phyloP scores from a whole-genome alignment of 352 stramenopile genomes.

The Phytophthora multivora region DNA sequence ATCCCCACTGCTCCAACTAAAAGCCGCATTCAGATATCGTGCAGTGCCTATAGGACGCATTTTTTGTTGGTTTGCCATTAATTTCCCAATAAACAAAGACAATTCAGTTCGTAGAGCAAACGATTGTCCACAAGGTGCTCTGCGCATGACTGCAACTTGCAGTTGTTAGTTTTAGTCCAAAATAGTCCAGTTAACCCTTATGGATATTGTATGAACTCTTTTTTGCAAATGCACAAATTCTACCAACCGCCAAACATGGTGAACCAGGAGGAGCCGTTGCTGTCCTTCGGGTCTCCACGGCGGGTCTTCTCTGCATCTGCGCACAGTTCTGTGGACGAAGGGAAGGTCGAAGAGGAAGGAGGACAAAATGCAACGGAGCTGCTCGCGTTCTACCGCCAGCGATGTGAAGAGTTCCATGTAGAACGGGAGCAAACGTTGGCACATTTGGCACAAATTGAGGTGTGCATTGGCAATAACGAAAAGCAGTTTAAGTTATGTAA shows the following conservation, averaged over 20 bases:
- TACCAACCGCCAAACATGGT: constrained; percentile 18
- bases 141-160: background rate
- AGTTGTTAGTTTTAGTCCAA: background rate
- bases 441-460: constrained; percentile 63
- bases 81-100: constrained; percentile 30
- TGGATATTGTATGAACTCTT: background rate
- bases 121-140: background rate
- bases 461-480: constrained; percentile 13
- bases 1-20: constrained; percentile 5
- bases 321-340: constrained; percentile 21
- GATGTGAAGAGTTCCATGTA: constrained; percentile 67
- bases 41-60: constrained; percentile 20
- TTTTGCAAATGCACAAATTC: constrained; percentile 5
- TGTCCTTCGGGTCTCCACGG: constrained; percentile 63
- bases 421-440: constrained; percentile 62
- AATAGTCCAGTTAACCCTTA: too few relatives aligned
- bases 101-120: constrained; percentile 23
- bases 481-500: background rate
- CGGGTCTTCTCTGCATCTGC: constrained; percentile 35
- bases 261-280: constrained; percentile 42
- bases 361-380: constrained; percentile 31
- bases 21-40: constrained; percentile 18
- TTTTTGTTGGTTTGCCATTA: constrained; percentile 39
- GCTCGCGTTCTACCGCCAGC: constrained; percentile 68
- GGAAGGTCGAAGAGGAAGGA: constrained; percentile 10